phyloP scores from a whole-genome alignment of 768 basidiomycete species.

The Macrolepiota fuliginosa region DNA sequence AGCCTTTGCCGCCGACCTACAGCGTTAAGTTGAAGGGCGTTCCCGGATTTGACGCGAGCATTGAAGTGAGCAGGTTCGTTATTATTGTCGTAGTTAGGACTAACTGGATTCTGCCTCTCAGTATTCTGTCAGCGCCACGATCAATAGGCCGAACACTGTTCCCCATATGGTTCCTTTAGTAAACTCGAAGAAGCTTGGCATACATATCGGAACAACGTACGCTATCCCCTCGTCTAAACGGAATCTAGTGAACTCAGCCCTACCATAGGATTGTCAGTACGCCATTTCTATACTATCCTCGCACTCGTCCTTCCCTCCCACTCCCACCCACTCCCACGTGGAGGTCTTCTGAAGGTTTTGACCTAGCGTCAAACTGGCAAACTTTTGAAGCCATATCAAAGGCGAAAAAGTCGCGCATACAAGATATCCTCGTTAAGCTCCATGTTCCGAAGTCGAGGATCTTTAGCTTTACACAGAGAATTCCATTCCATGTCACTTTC shows the following conservation, averaged over 20 bases:
- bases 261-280: constrained; percentile 49
- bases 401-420: constrained; percentile 34
- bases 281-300: constrained; percentile 63
- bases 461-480: constrained; percentile 54
- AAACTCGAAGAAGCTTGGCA: constrained; percentile 52
- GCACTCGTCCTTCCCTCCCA: constrained; percentile 59
- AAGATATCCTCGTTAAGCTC: constrained; percentile 38
- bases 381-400: constrained; percentile 37
- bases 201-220: constrained; percentile 52
- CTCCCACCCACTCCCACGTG: constrained; percentile 26
- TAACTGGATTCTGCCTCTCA: constrained; percentile 15
- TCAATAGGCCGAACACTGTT: constrained; percentile 45
- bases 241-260: constrained; percentile 8
- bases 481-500: constrained; percentile 68
- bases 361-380: constrained; percentile 47
- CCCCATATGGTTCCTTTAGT: constrained; percentile 36
- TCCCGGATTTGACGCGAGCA: constrained; percentile 67
- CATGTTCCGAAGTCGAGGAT: constrained; percentile 60
- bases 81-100: background rate
- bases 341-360: constrained; percentile 35
- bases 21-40: constrained; percentile 66
- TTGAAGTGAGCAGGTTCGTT: constrained; percentile 36
- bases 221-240: constrained; percentile 18
- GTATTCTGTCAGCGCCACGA: constrained; percentile 57
- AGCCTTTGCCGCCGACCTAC: constrained; percentile 74